Evolutionary conservation across 2,329 filamentous ascomycete species (phyloP).

Genomic region (Fusarium globosum): DNA sequence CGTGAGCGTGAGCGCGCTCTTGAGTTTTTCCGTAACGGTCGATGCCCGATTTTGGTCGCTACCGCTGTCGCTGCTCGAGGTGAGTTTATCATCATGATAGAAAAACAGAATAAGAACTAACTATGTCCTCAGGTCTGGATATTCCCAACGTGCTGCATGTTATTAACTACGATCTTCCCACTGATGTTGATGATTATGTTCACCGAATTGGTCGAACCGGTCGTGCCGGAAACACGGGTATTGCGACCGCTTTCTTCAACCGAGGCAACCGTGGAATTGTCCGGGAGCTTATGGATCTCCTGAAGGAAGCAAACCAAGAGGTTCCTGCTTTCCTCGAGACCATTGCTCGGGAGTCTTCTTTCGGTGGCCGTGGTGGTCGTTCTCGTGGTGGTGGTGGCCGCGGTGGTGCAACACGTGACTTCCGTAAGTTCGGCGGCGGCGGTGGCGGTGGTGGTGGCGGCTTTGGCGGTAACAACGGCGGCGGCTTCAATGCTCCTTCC

Average conservation of each 20-base stretch:
- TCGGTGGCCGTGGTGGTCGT: slow-evolving; percentile 72
- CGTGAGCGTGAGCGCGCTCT: slow-evolving; percentile 98
- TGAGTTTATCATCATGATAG: background rate
- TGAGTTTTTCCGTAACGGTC: slow-evolving; percentile 95
- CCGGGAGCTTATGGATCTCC: slow-evolving; percentile 93
- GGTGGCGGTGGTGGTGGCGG: slow-evolving; percentile 54
- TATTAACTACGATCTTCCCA: slow-evolving; percentile 99
- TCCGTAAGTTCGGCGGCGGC: slow-evolving; percentile 76
- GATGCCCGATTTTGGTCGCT: slow-evolving; percentile 95
- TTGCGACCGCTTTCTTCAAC: slow-evolving; percentile 99
- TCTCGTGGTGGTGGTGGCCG: slow-evolving; percentile 69
- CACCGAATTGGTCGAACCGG: slow-evolving; percentile 99
- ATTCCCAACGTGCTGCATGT: slow-evolving; percentile 98
- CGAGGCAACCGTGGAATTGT: slow-evolving; percentile 98
- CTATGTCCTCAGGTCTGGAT: slow-evolving; percentile 70
- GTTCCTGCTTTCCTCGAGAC: slow-evolving; percentile 94
- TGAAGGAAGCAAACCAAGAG: slow-evolving; percentile 99
- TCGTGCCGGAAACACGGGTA: slow-evolving; percentile 98
- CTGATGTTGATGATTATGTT: slow-evolving; percentile 98
- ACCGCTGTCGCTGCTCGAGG: slow-evolving; percentile 89
- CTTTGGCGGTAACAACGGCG: slow-evolving; percentile 56
- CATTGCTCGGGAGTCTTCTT: slow-evolving; percentile 94
- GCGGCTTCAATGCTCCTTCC: slow-evolving; percentile 47
- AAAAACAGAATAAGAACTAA: background rate
- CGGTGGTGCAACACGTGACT: slow-evolving; percentile 82